phyloP scores from a whole-genome alignment of 306 rosid species.

The Rubus parviflorus region DNA sequence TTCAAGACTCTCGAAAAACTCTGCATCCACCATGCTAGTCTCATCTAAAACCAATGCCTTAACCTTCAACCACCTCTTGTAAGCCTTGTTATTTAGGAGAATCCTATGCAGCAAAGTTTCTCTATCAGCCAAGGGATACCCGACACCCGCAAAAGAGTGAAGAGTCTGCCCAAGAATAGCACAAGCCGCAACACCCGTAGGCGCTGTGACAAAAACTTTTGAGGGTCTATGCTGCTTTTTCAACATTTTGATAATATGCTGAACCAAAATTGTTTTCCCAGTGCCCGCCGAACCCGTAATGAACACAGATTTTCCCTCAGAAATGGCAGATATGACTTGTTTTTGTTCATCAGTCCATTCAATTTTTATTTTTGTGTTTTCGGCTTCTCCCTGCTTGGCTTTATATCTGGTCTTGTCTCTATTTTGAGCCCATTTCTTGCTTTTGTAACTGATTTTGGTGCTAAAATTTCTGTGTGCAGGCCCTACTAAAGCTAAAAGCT shows the following conservation, averaged over 20 bases:
- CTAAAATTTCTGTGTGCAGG: slow-evolving; percentile 32
- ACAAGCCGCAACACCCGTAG: slow-evolving; percentile 59
- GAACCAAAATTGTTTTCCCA: slow-evolving; percentile 44
- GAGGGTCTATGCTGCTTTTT: slow-evolving; percentile 34
- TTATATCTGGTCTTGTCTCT: neutral
- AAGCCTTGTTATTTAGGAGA: slow-evolving; percentile 16
- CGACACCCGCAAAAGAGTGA: slow-evolving; percentile 51
- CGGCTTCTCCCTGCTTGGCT: slow-evolving; percentile 9
- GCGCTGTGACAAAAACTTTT: slow-evolving; percentile 46
- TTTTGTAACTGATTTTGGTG: slow-evolving; percentile 18
- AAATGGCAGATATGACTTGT: slow-evolving; percentile 36
- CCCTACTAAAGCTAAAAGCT: slow-evolving; percentile 17
- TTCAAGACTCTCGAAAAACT: slow-evolving; percentile 44
- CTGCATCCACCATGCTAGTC: slow-evolving; percentile 50
- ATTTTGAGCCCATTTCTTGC: neutral
- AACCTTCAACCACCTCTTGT: slow-evolving; percentile 41
- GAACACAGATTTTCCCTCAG: slow-evolving; percentile 42
- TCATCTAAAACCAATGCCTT: slow-evolving; percentile 59
- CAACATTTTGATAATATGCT: slow-evolving; percentile 32
- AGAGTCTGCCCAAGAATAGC: slow-evolving; percentile 54
- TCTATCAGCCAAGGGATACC: slow-evolving; percentile 1
- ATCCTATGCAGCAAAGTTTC: slow-evolving; percentile 14
- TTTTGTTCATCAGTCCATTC: slow-evolving; percentile 52
- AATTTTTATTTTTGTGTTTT: slow-evolving; percentile 6
- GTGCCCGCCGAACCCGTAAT: slow-evolving; percentile 61